Evolutionary conservation across 495 filamentous ascomycete genomes (phyloP), one percentile per base, ranked within the genome.

Genomic region (Lichina pygmaea): DNA sequence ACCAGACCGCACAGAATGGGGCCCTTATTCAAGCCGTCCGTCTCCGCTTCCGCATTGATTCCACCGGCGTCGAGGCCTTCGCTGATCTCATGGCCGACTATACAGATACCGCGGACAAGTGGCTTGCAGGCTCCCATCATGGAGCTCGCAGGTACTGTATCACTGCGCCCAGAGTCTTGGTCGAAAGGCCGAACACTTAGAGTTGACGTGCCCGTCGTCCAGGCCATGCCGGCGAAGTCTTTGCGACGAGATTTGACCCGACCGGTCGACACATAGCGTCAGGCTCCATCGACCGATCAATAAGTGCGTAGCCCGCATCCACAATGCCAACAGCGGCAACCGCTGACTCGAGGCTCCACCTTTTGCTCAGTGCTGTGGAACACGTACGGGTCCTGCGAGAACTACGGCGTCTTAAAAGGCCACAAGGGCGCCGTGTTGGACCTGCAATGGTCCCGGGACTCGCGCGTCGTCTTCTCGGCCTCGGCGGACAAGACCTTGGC

Each of bases 371-470:
- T 93, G 57, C 69, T 97, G 30, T 97, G 89, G 89, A 73, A 78
- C 54, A 86, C 84, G 7, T 83, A 79, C 49, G 89, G 85, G 50
- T 67, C 82, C 53, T 93, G 86, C 55, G 81, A 89, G 54, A 97
- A 95, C 60, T 93, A 93, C 53, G 83, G 86, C 50, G 62, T 76
- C 34, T 63, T 97, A 24, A 80, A 60, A 12, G 91, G 91, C 11
- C 89, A 97, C 61, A 79, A 78, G 59, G 83, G 81, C 38, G 86
- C 86, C 11, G 61, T 97, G 30, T 67, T 94, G 15, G 91, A 95
- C 59, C 66, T 99, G 24, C 80, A 89, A 55, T 99, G 91, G 91
- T 91, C 89, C 6, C 78, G 89, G 57, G 86, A 95, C 60, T 89
- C 83, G 33, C 71, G 75, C 54, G 76, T 84, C 43, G 59, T 99